Conservation (phyloP, 225 moss, liverwort and hornwort genomes). For the Ulota crispa region DNA sequence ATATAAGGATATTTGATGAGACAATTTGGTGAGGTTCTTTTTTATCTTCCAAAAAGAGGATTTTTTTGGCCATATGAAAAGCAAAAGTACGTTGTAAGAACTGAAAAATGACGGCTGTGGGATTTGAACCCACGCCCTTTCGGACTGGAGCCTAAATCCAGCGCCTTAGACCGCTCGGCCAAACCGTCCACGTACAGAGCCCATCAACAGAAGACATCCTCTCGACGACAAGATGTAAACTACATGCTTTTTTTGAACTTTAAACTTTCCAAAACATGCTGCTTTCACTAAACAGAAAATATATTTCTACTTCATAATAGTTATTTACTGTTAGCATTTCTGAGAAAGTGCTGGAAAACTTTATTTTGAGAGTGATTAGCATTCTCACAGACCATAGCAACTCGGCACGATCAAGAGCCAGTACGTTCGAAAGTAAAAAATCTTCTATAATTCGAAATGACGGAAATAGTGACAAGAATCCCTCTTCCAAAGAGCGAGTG, state of each 20-base stretch:
- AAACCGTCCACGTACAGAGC: constrained; percentile 19
- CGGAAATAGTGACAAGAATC: background rate
- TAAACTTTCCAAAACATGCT: background rate
- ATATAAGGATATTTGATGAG: too few relatives aligned
- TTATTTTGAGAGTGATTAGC: background rate
- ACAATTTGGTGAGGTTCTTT: too few relatives aligned
- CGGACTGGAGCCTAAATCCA: constrained; percentile 59
- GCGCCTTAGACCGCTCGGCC: constrained; percentile 58
- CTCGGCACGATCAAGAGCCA: background rate
- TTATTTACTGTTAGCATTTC: background rate
- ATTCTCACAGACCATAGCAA: background rate
- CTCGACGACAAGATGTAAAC: accelerated
- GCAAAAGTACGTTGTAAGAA: too few relatives aligned
- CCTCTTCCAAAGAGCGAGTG: background rate
- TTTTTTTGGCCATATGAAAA: too few relatives aligned
- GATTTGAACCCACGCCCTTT: constrained; percentile 64
- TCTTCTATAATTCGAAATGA: constrained; percentile 5
- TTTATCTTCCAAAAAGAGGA: too few relatives aligned
- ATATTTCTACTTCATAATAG: too few relatives aligned
- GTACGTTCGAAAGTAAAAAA: background rate
- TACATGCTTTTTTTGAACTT: accelerated
- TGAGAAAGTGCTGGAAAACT: background rate
- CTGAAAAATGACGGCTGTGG: constrained; percentile 40
- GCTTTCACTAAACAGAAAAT: too few relatives aligned
- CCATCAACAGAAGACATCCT: accelerated